Conservation (phyloP, 2,329 filamentous ascomycete genomes). For the Talaromyces islandicus region DNA sequence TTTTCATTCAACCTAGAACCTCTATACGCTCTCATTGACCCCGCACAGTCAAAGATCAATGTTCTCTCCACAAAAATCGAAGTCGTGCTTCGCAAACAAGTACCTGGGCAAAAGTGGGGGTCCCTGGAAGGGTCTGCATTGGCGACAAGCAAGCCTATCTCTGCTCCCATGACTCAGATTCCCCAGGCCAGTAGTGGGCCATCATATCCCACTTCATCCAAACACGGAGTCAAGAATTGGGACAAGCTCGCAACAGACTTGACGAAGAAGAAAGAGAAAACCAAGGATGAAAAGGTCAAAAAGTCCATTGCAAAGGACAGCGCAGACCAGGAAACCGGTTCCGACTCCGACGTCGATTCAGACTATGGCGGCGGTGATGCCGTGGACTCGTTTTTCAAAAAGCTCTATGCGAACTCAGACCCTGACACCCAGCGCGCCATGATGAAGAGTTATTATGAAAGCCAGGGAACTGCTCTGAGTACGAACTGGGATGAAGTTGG, state of each 20-base stretch:
- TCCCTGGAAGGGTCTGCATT: conserved; percentile 46
- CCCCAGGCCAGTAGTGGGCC: conserved; percentile 38
- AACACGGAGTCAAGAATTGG: conserved; percentile 82
- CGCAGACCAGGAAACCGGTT: conserved; percentile 26
- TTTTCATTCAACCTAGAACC: conserved; percentile 61
- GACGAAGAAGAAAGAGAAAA: conserved; percentile 31
- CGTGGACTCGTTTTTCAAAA: conserved; percentile 82
- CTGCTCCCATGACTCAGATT: conserved; percentile 14
- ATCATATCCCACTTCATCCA: conserved; percentile 80
- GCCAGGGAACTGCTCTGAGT: conserved; percentile 85
- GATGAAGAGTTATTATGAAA: conserved; percentile 96
- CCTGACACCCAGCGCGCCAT: conserved; percentile 83
- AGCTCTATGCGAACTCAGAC: conserved; percentile 69
- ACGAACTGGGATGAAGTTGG: conserved; percentile 87
- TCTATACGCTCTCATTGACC: conserved; percentile 61
- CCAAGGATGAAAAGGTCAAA: conserved; percentile 19
- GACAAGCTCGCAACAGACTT: conserved; percentile 63
- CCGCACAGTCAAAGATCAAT: conserved; percentile 53
- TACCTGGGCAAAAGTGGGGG: conserved; percentile 62
- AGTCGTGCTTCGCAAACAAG: conserved; percentile 63
- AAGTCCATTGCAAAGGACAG: conserved; percentile 21
- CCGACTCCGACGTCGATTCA: conserved; percentile 50
- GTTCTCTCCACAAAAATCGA: conserved; percentile 77
- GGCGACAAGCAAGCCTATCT: conserved; percentile 7
- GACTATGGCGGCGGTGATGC: conserved; percentile 52